These are phyloP conservation scores for Lecanoromycetidae sp. DNA, from an alignment of 2,329 filamentous ascomycete genomes.

Conservation along the genomic window DNA sequence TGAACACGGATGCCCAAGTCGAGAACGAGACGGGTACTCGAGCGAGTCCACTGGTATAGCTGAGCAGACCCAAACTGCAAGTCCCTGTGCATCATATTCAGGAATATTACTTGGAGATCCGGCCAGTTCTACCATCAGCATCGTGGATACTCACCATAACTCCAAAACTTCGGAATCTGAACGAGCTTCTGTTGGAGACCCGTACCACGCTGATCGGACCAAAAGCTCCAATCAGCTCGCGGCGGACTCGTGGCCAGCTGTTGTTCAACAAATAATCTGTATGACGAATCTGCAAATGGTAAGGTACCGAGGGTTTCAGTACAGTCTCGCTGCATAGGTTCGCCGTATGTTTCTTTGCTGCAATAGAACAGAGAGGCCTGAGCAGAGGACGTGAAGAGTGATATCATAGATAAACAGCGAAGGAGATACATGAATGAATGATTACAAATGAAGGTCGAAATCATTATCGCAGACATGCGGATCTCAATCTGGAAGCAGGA, in stretches of 20 bases:
- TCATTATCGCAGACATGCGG: too few species aligned
- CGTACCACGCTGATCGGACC: neutral
- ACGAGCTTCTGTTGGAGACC: neutral
- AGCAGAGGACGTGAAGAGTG: neutral
- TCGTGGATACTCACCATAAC: neutral
- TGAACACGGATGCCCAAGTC: neutral
- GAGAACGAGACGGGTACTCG: neutral
- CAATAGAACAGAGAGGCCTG: neutral
- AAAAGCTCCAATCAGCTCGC: neutral
- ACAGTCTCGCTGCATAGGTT: neutral
- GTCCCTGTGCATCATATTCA: too few species aligned
- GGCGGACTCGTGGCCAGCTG: neutral
- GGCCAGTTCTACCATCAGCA: neutral
- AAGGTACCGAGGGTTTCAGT: neutral
- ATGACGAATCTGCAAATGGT: neutral
- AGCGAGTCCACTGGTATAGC: neutral
- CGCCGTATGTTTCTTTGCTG: neutral
- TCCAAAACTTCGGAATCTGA: slow-evolving; percentile 1
- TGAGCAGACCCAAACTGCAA: slow-evolving; percentile 5
- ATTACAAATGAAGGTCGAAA: too few species aligned
- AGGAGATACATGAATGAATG: neutral
- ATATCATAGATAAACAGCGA: neutral
- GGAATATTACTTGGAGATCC: too few species aligned
- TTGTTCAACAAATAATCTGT: neutral
- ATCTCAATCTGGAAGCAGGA: too few species aligned